Base-by-base conservation (phyloP, 2,329 filamentous ascomycete genomes). In the Tolypocladium cylindrosporum region DNA sequence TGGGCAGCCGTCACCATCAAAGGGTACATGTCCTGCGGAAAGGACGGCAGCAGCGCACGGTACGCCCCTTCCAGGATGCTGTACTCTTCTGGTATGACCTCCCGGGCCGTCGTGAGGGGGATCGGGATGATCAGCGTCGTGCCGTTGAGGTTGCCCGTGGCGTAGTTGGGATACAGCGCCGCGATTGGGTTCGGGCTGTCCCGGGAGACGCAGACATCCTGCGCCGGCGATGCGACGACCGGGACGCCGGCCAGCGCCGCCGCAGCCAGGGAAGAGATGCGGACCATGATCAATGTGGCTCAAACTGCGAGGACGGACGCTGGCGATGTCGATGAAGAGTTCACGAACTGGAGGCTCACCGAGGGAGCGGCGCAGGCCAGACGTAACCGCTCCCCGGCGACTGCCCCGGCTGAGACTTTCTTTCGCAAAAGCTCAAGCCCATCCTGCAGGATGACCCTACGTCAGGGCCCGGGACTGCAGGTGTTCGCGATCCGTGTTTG, bases 111-210 rank as follows among this genome's bases (percentile, higher is more conserved):
- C 4, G 66, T 61, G 34, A 82, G 67, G 0, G 79, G 66, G 37
- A 84, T 81, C 2, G 80, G 80, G 2, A 84, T 66, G 42, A 83
- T 72, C 24, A 74, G 71, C 1, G 81, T 68, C 0, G 81, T 83
- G 51, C 75, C 77, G 65, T 84, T 84, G 31, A 83, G 67, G 0
- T 78, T 78, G 3, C 80, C 81, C 0, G 79, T 83, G 14, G 77
- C 73, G 36, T 75, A 72, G 37, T 72, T 68, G 2, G 78, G 78
- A 59, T 79, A 81, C 24, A 71, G 58, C 6, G 71, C 67, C 3
- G 74, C 74, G 60, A 82, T 75, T 6, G 78, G 76, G 59, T 84
- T 83, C 21, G 57, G 52, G 4, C 39, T 55, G 27, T 42, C 24
- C 40, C 14, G 40, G 36, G 53, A 55, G 7, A 55, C 13, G 37